Conservation (phyloP, 2,329 filamentous ascomycete species). For the Talaromyces sp. region DNA sequence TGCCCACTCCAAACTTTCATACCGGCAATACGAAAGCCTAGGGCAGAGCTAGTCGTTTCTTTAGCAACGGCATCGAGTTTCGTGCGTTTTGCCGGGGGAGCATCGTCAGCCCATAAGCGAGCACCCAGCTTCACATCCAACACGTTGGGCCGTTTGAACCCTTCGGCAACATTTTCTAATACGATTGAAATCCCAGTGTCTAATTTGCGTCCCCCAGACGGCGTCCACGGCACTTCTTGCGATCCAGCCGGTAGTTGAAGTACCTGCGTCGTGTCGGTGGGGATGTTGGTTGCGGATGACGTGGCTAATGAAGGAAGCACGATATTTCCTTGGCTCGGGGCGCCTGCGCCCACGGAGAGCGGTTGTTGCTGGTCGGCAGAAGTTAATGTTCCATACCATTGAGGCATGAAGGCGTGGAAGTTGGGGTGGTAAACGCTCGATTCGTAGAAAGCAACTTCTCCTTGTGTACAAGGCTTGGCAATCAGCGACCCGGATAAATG, state of each 20-base stretch:
- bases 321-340: conserved; percentile 44
- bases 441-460: conserved; percentile 89
- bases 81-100: conserved; percentile 53
- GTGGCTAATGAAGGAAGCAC: conserved; percentile 21
- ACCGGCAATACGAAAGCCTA: conserved; percentile 61
- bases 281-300: conserved; percentile 16
- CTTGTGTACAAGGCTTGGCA: conserved; percentile 85
- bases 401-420: conserved; percentile 76
- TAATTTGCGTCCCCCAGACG: conserved; percentile 58
- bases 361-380: conserved; percentile 43
- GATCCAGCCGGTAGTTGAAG: conserved; percentile 18
- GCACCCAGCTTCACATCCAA: conserved; percentile 88
- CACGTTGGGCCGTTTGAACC: conserved; percentile 81
- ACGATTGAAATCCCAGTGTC: conserved; percentile 76
- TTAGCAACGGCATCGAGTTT: conserved; percentile 56
- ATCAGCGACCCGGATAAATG: conserved; percentile 79
- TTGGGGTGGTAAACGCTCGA: conserved; percentile 61
- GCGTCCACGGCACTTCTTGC: conserved; percentile 35
- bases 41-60: conserved; percentile 54
- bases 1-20: conserved; percentile 55
- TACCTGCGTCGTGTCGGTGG: conserved; percentile 12
- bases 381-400: conserved; percentile 71
- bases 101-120: conserved; percentile 75
- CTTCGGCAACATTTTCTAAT: conserved; percentile 74
- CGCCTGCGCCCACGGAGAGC: conserved; percentile 35